Evolutionary conservation across 176 grass and related monocot species (phyloP), one percentile per base, ranked within the genome.

Genomic region (Cenchrus fungigraminus): DNA sequence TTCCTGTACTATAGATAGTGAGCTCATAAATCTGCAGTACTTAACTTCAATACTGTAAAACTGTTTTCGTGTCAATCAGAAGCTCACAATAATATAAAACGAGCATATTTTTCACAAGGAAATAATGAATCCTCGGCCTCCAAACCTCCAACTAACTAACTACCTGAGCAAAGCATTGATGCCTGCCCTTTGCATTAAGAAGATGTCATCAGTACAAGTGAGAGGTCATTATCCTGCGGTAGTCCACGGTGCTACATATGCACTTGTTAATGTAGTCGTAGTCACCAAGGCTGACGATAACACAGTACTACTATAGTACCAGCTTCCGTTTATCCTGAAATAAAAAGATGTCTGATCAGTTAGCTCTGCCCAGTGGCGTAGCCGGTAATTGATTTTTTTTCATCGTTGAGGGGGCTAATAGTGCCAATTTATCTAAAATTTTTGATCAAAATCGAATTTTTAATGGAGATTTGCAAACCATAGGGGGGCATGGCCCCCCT

Each of bases 141-240:
- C 42, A n/a, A 87, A 90, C 88, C 68, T 34, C 74, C 78, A 86
- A 74, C 88, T 73, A 83, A 74, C 88, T 29, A 60, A 42, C 49
- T 68, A 6, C 52, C 76, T 60, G 14, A 70, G 25, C 53, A 76
- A 76, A 73, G 47, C 46, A 69, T 9, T 10, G 11, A 6, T 37
- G 63, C 59, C 60, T 69, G 42, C 56, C 17, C 22, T 61, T 40
- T 50, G 43, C 12, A 19, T 17, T 19, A 77, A 82, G 15, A 81
- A 47, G 6, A 73, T 66, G 70, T 47, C 32, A 25, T 22, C 59
- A 68, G 20, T 84, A 59, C 88, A 28, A 69, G 84, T 78, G 73
- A 77, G 79, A 65, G 40, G 73, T 86, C 88, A 83, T 78, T 86
- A 82, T 82, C 88, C 22, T 63, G 19, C 78, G 51, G 88, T 89